These are phyloP conservation scores for Prunus salicina DNA, from an alignment of 306 rosid genomes.

Conservation along the genomic window DNA sequence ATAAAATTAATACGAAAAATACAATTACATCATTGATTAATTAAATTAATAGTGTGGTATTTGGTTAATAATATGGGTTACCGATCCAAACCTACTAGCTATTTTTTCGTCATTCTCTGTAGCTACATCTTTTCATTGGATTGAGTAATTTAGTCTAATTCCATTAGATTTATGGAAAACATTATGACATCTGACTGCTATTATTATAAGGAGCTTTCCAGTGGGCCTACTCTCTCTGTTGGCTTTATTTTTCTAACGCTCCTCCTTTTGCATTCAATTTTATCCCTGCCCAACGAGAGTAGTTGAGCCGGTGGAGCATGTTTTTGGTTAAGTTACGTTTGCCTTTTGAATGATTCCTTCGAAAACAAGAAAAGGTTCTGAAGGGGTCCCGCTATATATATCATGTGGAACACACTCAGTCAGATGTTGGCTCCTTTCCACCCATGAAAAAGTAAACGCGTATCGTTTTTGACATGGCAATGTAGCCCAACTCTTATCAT, in stretches of 20 bases:
- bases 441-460: slow-evolving; percentile 3
- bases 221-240: not conserved
- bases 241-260: not conserved
- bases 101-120: not conserved
- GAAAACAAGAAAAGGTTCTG: not conserved
- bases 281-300: not conserved
- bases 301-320: slow-evolving; percentile 2
- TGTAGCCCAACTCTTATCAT: not conserved
- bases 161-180: not conserved
- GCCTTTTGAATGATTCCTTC: slow-evolving; percentile 3
- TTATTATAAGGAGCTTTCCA: slow-evolving; percentile 1
- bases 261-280: not conserved
- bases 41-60: not conserved
- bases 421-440: not conserved
- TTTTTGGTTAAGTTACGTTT: not conserved
- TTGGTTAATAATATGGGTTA: slow-evolving; percentile 1
- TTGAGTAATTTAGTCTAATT: not conserved
- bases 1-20: not conserved
- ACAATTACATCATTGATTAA: not conserved
- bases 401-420: not conserved
- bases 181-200: slow-evolving; percentile 13
- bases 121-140: not conserved
- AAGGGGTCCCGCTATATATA: slow-evolving; percentile 1
- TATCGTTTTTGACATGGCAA: slow-evolving; percentile 3
- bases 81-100: not conserved